These are phyloP conservation scores for Sporisorium scitamineum DNA, from an alignment of 1,284 basidiomycete species.

Conservation along the genomic window DNA sequence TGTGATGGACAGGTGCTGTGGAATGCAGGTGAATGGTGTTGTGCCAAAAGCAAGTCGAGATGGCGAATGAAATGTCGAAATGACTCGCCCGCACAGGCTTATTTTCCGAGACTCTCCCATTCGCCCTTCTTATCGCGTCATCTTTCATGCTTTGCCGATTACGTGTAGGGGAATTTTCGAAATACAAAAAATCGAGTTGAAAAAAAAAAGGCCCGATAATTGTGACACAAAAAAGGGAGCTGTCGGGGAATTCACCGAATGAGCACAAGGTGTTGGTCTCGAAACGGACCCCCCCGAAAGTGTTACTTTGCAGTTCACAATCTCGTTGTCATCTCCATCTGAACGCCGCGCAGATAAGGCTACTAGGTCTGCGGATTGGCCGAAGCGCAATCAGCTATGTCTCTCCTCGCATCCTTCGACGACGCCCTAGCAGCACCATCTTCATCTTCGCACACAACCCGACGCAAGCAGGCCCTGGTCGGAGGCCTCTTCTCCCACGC, in stretches of 20 bases:
- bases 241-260: no score
- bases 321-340: not conserved
- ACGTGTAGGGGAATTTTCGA: not conserved
- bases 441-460: not conserved
- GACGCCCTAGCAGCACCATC: slow-evolving; percentile 1
- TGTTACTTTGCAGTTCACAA: slow-evolving; percentile 1
- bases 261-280: slow-evolving; percentile 16
- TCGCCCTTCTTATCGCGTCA: slow-evolving; percentile 25
- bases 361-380: not conserved
- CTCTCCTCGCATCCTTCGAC: slow-evolving; percentile 16
- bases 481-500: not conserved
- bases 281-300: not conserved
- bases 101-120: no score
- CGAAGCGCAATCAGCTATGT: slow-evolving; percentile 8
- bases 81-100: no score
- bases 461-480: not conserved
- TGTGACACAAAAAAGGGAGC: slow-evolving; percentile 7
- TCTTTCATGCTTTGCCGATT: slow-evolving; percentile 2
- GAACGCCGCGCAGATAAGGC: not conserved
- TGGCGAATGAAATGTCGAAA: slow-evolving; percentile 4
- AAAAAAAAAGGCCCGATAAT: not conserved
- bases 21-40: not conserved
- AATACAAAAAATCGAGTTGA: not conserved
- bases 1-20: not conserved
- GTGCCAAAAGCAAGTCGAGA: not conserved